Evolutionary conservation across 257 asterid genomes (phyloP).

Genomic region (Paulownia fortunei): DNA sequence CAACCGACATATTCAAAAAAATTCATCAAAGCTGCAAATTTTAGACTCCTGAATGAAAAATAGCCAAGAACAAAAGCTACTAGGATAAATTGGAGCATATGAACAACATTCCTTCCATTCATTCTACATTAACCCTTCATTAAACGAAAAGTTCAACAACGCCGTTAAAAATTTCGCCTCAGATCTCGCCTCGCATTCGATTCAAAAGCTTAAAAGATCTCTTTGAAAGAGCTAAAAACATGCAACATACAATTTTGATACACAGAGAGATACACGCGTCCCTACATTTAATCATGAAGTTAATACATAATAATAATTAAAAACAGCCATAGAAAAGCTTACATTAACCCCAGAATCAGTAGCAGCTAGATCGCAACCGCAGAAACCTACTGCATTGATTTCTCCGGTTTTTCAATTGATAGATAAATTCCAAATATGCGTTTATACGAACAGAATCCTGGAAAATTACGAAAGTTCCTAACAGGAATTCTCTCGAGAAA

Average conservation of each 20-base stretch:
- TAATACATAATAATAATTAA: background rate
- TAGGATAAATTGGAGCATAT: constrained; percentile 15
- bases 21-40: background rate
- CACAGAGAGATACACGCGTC: constrained; percentile 15
- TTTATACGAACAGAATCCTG: constrained; percentile 26
- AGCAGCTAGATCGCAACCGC: constrained; percentile 44
- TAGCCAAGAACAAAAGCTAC: background rate
- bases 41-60: background rate
- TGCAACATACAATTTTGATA: constrained; percentile 23
- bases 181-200: constrained; percentile 44
- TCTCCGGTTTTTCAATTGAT: constrained; percentile 21
- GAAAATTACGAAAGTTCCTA: constrained; percentile 14
- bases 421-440: constrained; percentile 6
- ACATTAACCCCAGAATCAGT: constrained; percentile 37
- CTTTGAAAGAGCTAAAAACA: background rate
- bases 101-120: background rate
- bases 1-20: constrained; percentile 21
- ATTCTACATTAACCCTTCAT: background rate
- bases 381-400: constrained; percentile 37
- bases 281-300: constrained; percentile 1
- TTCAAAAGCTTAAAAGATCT: constrained; percentile 3
- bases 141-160: constrained; percentile 28
- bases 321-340: constrained; percentile 19
- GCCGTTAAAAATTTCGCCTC: constrained; percentile 22
- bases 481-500: constrained; percentile 23